Base-by-base conservation (phyloP, 345 rosid species). In the Citrus australasica region DNA sequence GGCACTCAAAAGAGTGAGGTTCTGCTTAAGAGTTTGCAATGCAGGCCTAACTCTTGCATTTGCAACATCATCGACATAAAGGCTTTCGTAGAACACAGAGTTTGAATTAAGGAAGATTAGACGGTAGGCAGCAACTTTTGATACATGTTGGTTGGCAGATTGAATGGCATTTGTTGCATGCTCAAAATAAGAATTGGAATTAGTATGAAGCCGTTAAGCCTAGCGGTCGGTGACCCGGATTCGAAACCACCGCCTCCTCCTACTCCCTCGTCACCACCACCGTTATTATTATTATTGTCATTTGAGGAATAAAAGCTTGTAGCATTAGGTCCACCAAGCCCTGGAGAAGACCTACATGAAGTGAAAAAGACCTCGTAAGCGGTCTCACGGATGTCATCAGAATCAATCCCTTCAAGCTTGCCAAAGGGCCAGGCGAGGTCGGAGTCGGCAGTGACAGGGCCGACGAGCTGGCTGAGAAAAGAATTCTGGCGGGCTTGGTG, bases 301-400 rank as follows among this genome's bases (percentile, higher is more conserved):
- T 88, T 86, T 3, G 82, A 22, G 5, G 97, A 86, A 78, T 91
- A 89, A 73, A 89, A 95, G 24, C 83, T 86, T 68, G 91, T 80
- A n/a, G 92, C 87, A 30, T 89, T 89, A 67, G 89, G 81, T 8
- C 94, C 99, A 24, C 97, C 95, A 19, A 93, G 93, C 2, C 97
- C 93, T 0, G 98, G 97, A 21, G 93, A 90, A 2, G 97, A 91
- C 8, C 98, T 83, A 65, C 99, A 96, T 16, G 98, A 80, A 4
- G 93, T 92, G 88, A 96, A 91, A 82, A 96, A 92, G 22, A 96
- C 86, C 84, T 94, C 97, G 33, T 96, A 96, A 42, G 99, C 94
- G 0, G 93, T 86, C 78, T 92, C 97, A 4, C 98, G 87, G 76
- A 96, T 83, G 64, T 94, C 97, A 9, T 94, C 91, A 4, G 77